Evolutionary conservation across 106 monocot genomes (phyloP).

Genomic region (Triglochin maritima): DNA sequence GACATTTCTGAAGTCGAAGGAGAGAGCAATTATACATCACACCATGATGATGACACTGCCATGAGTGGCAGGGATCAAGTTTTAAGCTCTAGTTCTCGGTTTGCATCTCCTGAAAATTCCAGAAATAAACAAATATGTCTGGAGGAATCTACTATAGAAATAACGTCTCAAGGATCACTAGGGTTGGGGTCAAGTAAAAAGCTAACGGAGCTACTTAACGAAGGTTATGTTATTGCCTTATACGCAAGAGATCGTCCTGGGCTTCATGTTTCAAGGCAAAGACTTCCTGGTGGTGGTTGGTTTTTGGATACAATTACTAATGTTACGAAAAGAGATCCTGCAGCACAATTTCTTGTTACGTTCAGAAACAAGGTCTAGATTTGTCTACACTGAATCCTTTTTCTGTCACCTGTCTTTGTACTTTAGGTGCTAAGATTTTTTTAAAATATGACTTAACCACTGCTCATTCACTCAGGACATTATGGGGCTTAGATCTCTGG

Average conservation of each 20-base stretch:
- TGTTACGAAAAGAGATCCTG: conserved; percentile 92
- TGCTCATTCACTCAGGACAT: conserved; percentile 36
- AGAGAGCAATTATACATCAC: conserved; percentile 44
- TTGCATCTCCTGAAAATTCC: conserved; percentile 85
- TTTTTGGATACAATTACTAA: conserved; percentile 59
- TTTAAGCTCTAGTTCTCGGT: conserved; percentile 66
- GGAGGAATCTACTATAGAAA: conserved; percentile 49
- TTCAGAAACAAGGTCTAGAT: conserved; percentile 66
- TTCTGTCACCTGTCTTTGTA: neutral
- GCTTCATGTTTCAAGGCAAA: conserved; percentile 63
- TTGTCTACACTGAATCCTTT: neutral
- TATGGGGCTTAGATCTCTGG: conserved; percentile 79
- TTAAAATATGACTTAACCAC: neutral
- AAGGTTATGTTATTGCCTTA: conserved; percentile 72
- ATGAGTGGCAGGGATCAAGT: conserved; percentile 62
- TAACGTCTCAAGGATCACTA: conserved; percentile 28
- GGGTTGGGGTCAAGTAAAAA: conserved; percentile 12
- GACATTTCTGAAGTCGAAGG: conserved; percentile 55
- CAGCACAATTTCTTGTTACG: conserved; percentile 70
- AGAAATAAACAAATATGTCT: conserved; percentile 49
- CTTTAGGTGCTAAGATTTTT: neutral
- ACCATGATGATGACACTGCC: conserved; percentile 55
- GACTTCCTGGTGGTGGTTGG: conserved; percentile 72
- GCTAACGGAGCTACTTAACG: conserved; percentile 44
- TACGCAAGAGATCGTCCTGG: conserved; percentile 47